Evolutionary conservation across 352 stramenopile species (phyloP), one percentile per base, ranked within the genome.

Genomic region (Phytophthora meadii): DNA sequence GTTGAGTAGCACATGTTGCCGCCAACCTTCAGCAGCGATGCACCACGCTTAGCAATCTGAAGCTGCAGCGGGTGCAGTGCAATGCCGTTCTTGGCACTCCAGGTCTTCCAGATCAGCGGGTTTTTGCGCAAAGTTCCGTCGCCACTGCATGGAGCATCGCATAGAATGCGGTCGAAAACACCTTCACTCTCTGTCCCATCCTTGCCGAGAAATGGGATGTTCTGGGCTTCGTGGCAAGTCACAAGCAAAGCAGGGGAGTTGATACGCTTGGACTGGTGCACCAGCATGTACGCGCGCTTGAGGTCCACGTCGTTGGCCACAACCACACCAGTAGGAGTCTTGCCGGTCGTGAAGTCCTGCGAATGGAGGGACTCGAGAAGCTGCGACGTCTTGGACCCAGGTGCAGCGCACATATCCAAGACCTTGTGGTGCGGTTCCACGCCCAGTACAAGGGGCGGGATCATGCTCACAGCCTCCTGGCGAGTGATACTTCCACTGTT

Each of bases 51-150:
- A 45, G 97, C 92, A 70, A 99, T 99, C 32, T 94, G 78, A 14
- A 99, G 65, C 79, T 99, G 98, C 30, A 99, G 65, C 5, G 84
- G 76, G 74, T 99, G 98, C 54, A 99, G 77, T 9, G 77, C 80
- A 51, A 99, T 88, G 2, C 84, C 88, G 55, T 95, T 96, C 59
- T 88, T 86, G 17, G 96, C 88, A 49, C 84, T 94, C 97, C 97
- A 99, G 48, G 84, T 90, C 69, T 94, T 89, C 93, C 97, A 98
- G 61, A 99, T 97, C 28, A 97, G 79, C 5, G 97, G 97, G 75
- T 98, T 98, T 81, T 99, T 99, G 45, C 98, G 88, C 45, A 99
- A 62, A 5, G 98, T 99, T 25, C 98, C 98, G 72, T 99, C 98
- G 30, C 98, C 96, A 42, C 87, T 98, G 85, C 98, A 99, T 1